Base-by-base conservation (phyloP, 495 filamentous ascomycete species). In the Rusavskia elegans region DNA sequence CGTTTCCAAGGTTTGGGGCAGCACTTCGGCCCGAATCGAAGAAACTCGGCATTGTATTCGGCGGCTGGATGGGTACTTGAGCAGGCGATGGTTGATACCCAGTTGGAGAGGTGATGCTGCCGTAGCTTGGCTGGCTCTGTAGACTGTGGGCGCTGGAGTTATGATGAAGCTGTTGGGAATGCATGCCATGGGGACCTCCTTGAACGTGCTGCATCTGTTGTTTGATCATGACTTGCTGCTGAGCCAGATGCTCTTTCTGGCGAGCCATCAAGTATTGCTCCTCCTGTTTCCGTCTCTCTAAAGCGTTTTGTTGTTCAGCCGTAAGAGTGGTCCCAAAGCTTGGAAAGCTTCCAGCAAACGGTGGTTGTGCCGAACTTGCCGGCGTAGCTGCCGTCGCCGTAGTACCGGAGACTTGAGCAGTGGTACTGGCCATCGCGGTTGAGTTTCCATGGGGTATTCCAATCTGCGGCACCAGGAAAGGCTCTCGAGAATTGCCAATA, bases 321-420 rank as follows among this genome's bases (percentile, higher is more conserved):
- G 92, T 97, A 57, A 98, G 71, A 13, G 93, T 97, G 16, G 93
- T 89, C n/a, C 92, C 92, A 62, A 97, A 98, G 59, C 85, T 94
- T 2, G 92, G 92, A 67, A 98, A 97, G 50, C 85, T 87, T 52
- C 79, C 84, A 10, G 89, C 87, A 61, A 98, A 94, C n/a, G 92
- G 92, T 46, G 92, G 92, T 53, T 96, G 86, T 45, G 87, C 84
- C 35, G 83, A 72, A 29, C 82, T 78, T 39, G 74, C 53, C 11
- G 60, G 53, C 38, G 59, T 55, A 27, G 66, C 64, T 27, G 61
- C 61, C 21, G 64, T 61, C 41, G 70, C 64, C 59, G 70, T 69
- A 25, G 71, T 62, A 11, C 58, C 57, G 5, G 63, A 57, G 32
- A 65, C 53, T 38, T 60, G 63, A 35, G 58, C 64, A 2, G 57